Evolutionary conservation across 1,284 basidiomycete species (phyloP), one percentile per base, ranked within the genome.

Genomic region (Megacollybia platyphylla): DNA sequence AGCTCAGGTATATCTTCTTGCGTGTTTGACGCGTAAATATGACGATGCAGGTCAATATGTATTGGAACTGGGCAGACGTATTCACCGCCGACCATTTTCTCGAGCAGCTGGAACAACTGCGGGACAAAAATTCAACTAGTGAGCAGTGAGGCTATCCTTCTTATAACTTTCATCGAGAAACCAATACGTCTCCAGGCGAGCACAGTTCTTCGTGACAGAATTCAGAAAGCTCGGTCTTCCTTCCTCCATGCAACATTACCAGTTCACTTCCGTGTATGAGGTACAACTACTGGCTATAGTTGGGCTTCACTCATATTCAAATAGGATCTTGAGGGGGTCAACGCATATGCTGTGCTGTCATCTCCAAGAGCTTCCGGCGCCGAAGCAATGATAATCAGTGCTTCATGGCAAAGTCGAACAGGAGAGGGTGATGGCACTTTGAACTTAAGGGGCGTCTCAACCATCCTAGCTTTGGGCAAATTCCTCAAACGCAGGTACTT

Each of bases 11-110:
- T 43, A 63, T 52, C 47, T 37, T 39, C 9, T 39, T 27, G 31
- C 24, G 10, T 30, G 18, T 15, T 34, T 34, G 10, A 34, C 31
- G 36, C 36, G 20, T 37, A 13, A 18, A 15, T 11, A 37, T 15
- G 15, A 20, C 3, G 4, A 37, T 15, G n/a, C 49, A 93, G 89
- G 89, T 92, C 18, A 85, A 78, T 44, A 87, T 85, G 8, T 79
- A 89, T 53, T 96, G 83, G 79, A 74, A 74, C 52, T 96, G 92
- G 92, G 72, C 64, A 40, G 81, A 96, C 42, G 93, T 96, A 4
- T 80, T 86, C 49, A 63, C 65, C 40, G 90, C 93, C 3, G 92
- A 97, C 58, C 50, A 53, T 26, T 88, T 88, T 56, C 69, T 94
- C 2, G 72, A 67, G 11, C 64, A 75, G 39, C 58, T 96, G 24